Percentiles rank a stretch among this genome's conserved stretches.
Evolutionary conservation across 371 early-diverging fungal genomes (phyloP).

Genomic region (Apophysomyces variabilis): DNA sequence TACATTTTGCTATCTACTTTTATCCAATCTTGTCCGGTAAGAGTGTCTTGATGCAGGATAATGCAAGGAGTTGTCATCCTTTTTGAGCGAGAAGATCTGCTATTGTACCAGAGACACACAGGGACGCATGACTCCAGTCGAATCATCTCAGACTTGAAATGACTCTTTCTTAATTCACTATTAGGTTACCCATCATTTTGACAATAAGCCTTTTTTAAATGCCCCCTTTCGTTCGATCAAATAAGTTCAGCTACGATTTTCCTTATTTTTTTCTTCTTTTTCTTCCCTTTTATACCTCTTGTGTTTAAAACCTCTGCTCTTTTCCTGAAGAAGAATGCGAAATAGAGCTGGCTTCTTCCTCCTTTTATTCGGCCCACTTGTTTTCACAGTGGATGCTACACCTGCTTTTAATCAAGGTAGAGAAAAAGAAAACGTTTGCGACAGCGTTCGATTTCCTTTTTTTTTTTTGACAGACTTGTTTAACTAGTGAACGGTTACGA

Average conservation of each 20-base stretch:
- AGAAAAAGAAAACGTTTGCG: too few species aligned
- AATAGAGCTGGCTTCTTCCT: not conserved
- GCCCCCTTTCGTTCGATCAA: not conserved
- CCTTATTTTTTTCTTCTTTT: not conserved
- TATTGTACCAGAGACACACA: too few species aligned
- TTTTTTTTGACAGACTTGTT: too few species aligned
- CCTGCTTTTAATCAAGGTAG: constrained; percentile 24
- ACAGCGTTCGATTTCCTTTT: too few species aligned
- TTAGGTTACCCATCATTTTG: not conserved
- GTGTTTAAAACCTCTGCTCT: not conserved
- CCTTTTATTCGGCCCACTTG: not conserved
- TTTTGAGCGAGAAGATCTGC: not conserved
- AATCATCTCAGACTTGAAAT: not conserved
- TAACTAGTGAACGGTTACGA: constrained; percentile 52
- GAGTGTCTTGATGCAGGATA: not conserved
- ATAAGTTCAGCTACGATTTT: not conserved
- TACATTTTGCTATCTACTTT: too few species aligned
- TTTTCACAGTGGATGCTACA: constrained; percentile 4
- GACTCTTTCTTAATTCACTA: not conserved
- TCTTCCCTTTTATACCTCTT: not conserved
- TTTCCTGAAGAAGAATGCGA: not conserved
- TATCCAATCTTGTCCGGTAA: too few species aligned
- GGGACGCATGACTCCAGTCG: not conserved
- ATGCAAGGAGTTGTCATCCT: not conserved
- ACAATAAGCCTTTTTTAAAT: not conserved